Evolutionary conservation across 2,329 filamentous ascomycete species (phyloP), one percentile per base, ranked within the genome.

Genomic region (Fusarium gaditjirri): DNA sequence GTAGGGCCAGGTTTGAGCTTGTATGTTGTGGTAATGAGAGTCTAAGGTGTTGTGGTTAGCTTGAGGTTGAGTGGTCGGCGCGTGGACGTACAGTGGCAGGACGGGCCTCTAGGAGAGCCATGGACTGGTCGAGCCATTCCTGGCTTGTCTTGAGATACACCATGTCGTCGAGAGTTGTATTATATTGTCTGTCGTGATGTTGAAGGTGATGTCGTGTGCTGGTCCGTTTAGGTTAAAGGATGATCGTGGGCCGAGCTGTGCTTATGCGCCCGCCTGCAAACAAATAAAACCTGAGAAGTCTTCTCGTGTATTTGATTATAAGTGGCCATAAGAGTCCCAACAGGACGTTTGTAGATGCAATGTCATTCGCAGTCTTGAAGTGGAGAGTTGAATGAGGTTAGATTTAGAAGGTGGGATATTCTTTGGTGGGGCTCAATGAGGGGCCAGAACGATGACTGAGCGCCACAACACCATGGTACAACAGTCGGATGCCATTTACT

Each of bases 1-100:
- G 78, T 62, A 57, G 71, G 57, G 11, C 59, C 67, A 50, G 86
- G 84, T 38, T 86, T 84, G 80, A 95, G 90, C 80, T 90, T 92
- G 89, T 98, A 99, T 86, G 93, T 94, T 72, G 95, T 97, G 75
- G 94, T 97, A 84, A 98, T 94, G 78, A 91, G 90, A 52, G 95
- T 95, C 95, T 98, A 78, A 55, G 33, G 41, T 65, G n/a, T 65
- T 43, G 63, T 43, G 56, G 63, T 73, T 66, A 65, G 61, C 55
- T 38, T 29, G 17, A 25, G 31, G 36, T 19, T 42, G 27, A n/a
- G 27, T 14, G 43, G 41, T 43, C 29, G 42, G 27, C 50, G n/a
- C 49, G 27, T 58, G 50, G 14, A 53, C 89, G 71, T 89, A 97
- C 95, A 43, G 93, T 94, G 38, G 89, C 89, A 8, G 96, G 96